Evolutionary conservation across 805 yeast genomes (phyloP).

Genomic region (Ogataea trehaloabstinens): DNA sequence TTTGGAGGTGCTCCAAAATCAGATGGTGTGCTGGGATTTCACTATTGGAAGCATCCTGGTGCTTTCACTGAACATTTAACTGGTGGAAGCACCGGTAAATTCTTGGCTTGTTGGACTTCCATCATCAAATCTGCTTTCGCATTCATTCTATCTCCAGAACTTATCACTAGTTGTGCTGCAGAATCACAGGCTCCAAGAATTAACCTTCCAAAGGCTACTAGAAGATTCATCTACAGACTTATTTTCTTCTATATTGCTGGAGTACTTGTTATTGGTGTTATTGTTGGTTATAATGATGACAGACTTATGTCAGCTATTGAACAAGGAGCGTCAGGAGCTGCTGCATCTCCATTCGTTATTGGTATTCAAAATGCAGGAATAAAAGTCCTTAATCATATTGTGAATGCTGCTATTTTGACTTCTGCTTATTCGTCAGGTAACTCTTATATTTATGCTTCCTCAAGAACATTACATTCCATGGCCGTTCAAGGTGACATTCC

Average conservation of each 20-base stretch:
- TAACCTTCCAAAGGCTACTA: conserved; percentile 33
- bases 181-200: conserved; percentile 32
- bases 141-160: conserved; percentile 43
- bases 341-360: conserved; percentile 84
- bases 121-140: conserved; percentile 65
- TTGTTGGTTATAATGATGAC: conserved; percentile 42
- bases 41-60: conserved; percentile 38
- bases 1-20: conserved; percentile 64
- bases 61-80: conserved; percentile 49
- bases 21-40: conserved; percentile 44
- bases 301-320: conserved; percentile 43
- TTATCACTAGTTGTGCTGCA: conserved; percentile 31
- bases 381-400: conserved; percentile 66
- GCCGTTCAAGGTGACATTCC: conserved; percentile 79
- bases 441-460: conserved; percentile 69
- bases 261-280: conserved; percentile 46
- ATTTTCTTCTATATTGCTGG: conserved; percentile 32
- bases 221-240: conserved; percentile 31
- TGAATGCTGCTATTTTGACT: conserved; percentile 67
- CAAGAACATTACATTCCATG: conserved; percentile 72
- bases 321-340: conserved; percentile 56
- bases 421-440: conserved; percentile 66
- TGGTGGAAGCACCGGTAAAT: conserved; percentile 57
- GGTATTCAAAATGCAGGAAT: conserved; percentile 73
- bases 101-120: conserved; percentile 62